Evolutionary conservation across 306 rosid genomes (phyloP).

Genomic region (Pyrus bretschneideri): DNA sequence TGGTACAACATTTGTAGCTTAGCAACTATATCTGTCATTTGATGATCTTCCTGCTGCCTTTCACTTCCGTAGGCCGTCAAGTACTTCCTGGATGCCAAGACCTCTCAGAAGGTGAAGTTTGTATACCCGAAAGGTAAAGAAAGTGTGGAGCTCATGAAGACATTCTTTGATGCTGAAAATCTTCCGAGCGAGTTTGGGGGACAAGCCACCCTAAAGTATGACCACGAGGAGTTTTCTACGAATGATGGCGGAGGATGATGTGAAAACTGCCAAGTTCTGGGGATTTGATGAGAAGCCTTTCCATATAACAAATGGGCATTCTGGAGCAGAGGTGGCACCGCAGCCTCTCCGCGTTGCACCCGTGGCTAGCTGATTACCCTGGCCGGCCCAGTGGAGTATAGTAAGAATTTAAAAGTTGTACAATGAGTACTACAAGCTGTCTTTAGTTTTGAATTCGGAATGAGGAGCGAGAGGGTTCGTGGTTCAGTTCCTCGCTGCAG

Average conservation of each 20-base stretch:
- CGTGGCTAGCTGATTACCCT: background rate
- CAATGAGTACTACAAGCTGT: background rate
- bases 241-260: conserved; percentile 70
- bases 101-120: conserved; percentile 76
- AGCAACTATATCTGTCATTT: background rate
- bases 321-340: conserved; percentile 42
- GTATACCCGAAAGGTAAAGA: conserved; percentile 65
- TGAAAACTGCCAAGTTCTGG: conserved; percentile 81
- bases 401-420: background rate
- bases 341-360: conserved; percentile 19
- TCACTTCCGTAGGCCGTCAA: conserved; percentile 48
- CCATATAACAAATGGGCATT: conserved; percentile 29
- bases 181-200: conserved; percentile 88
- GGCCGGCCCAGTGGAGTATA: background rate
- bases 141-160: conserved; percentile 75
- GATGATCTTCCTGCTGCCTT: background rate
- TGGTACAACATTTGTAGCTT: background rate
- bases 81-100: conserved; percentile 74
- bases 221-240: conserved; percentile 77
- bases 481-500: background rate
- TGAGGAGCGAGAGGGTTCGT: background rate
- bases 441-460: background rate
- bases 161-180: conserved; percentile 66
- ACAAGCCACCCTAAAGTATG: conserved; percentile 60
- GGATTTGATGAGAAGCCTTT: conserved; percentile 44